Evolutionary conservation across 1,284 basidiomycete genomes (phyloP), one percentile per base, ranked within the genome.

Genomic region (Trichosporon sp.): DNA sequence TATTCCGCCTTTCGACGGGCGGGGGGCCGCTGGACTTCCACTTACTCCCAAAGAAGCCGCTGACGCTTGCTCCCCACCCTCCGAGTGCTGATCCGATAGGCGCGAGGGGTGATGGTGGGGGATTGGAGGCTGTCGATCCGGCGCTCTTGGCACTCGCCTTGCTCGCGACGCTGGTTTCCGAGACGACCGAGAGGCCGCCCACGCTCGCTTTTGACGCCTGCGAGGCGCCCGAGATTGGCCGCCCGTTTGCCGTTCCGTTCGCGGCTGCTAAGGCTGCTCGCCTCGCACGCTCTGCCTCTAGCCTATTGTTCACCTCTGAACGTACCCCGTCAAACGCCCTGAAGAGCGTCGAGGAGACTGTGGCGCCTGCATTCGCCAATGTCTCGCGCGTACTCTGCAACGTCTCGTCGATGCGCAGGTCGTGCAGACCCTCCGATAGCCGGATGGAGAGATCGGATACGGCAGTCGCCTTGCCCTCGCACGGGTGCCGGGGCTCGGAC

Each of bases 401-500:
- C 70, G 92, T 90, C 78, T 95, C 89, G 32, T 95, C 91, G 4
- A 96, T 79, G 74, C 89, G 91, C 56, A 96, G 84, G 31, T 95
- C 93, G 75, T 95, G 91, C 32, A 96, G 86, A 2, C 93, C 92
- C 80, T 96, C 92, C 3, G 77, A 69, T 14, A 97, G 84, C 6
- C 93, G 87, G 8, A 96, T 83, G 13, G 92, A 89, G 36, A 97
- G 88, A 72, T 97, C 93, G 5, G 91, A 84, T 2, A 95, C 89
- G 1, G 91, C 86, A n/a, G 89, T 89, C 0, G 89, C 89, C 74
- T 90, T 91, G 69, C 91, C 90, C 64, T 87, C 89, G 74, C 91
- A 95, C 36, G 93, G 93, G 78, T 95, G 93, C 59, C 89, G 83
- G 49, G 93, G 90, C 78, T 97, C 94, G 61, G 92, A 85, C 60